phyloP scores from a whole-genome alignment of 2,329 filamentous ascomycete species.

The Penicillium sp. region DNA sequence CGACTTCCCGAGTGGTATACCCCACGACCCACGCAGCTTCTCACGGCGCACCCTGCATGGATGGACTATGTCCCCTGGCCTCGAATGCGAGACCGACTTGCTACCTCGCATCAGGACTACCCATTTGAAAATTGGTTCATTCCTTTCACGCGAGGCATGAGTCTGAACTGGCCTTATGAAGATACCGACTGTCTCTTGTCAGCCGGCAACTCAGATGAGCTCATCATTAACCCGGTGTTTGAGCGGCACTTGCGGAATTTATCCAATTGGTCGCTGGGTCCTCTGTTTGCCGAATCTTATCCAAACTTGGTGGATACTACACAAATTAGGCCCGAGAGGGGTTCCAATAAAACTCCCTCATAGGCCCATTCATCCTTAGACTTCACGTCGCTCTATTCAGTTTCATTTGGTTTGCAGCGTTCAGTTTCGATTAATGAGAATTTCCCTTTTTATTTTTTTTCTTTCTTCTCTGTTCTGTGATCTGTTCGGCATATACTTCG shows the following conservation, averaged over 20 bases:
- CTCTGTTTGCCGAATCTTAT: slow-evolving; percentile 67
- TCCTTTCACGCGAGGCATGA: slow-evolving; percentile 75
- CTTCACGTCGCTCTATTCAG: not conserved
- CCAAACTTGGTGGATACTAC: slow-evolving; percentile 57
- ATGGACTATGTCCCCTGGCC: slow-evolving; percentile 83
- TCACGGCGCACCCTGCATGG: slow-evolving; percentile 75
- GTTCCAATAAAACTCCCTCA: not conserved
- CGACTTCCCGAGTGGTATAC: slow-evolving; percentile 74
- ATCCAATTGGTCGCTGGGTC: slow-evolving; percentile 81
- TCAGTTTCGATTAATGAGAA: not conserved
- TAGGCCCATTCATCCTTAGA: not conserved
- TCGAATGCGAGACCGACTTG: slow-evolving; percentile 70
- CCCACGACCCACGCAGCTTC: slow-evolving; percentile 69
- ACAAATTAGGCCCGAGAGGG: slow-evolving; percentile 34
- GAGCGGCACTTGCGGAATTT: slow-evolving; percentile 75
- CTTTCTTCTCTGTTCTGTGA: not conserved
- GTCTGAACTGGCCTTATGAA: slow-evolving; percentile 84
- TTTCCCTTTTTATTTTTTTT: not conserved
- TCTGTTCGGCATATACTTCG: not conserved
- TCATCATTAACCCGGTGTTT: slow-evolving; percentile 84
- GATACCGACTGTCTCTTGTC: slow-evolving; percentile 70
- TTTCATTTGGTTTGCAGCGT: not conserved
- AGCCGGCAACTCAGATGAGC: slow-evolving; percentile 58
- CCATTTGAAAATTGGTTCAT: slow-evolving; percentile 83
- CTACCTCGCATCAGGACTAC: slow-evolving; percentile 59